Base-by-base conservation (phyloP, 73 alveolate species). In the Loxodes magnus region DNA sequence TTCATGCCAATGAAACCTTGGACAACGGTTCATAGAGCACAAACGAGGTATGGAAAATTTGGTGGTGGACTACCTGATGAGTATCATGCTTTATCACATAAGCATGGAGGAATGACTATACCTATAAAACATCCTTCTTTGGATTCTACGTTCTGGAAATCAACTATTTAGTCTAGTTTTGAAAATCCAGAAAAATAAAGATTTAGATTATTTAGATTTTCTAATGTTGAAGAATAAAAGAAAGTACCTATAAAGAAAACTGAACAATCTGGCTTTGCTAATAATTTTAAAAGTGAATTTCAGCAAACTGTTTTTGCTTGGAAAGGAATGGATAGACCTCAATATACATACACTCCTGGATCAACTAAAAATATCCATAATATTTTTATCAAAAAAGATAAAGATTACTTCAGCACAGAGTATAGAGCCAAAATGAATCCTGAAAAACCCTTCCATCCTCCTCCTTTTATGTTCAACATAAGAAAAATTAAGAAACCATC, bases 11-110 rank as follows among this genome's bases (percentile, higher is more conserved):
- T 15, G 7, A 24, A 17, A 10, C 10, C 27, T 46, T 41, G 43
- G n/a, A n/a, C n/a, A n/a, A n/a, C n/a, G n/a, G n/a, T n/a, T n/a
- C n/a, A n/a, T n/a, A 7, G 27, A 10, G 17, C n/a, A 1, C 22
- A 22, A 16, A 46, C 23, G 26, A 16, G 14, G 0, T 23, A 12
- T 16, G 59, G 59, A 46, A 46, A 24, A 24, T 12, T 46, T 10
- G 59, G 59, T 1, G 59, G 59, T 25, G 59, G 59, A 0, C 50
- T 46, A 5, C 26, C 7, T 10, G 59, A 46, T 10, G 59, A 46
- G 34, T 46, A 46, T 46, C 59, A 46, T 2, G 27, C 59, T 17
- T 25, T 46, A 25, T 46, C 59, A 25, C 28, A 41, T 1, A 25
- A 25, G 22, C 59, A 46, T 2, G 59, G 59, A 19, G 27, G 27